Evolutionary conservation across 2,329 filamentous ascomycete species (phyloP).

Genomic region (Plenodomus lindquistii): DNA sequence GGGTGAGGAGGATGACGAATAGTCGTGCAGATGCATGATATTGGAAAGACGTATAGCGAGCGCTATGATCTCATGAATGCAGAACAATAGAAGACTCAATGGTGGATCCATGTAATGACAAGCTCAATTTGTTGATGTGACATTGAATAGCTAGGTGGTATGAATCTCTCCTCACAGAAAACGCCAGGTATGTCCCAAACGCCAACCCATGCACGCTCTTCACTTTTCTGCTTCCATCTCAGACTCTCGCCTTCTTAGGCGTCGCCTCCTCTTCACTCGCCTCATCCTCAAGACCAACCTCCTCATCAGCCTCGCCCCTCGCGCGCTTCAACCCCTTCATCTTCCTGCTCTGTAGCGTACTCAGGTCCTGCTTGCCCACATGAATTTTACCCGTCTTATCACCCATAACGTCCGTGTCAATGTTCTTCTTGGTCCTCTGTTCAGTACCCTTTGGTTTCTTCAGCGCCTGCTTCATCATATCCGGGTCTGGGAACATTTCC

Average conservation of each 20-base stretch:
- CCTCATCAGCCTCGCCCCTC: slow-evolving; percentile 51
- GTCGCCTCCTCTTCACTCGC: slow-evolving; percentile 27
- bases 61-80: too few species aligned
- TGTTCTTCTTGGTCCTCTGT: slow-evolving; percentile 92
- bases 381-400: slow-evolving; percentile 97
- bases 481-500: slow-evolving; percentile 74
- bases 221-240: slow-evolving; percentile 1
- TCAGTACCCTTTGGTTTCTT: slow-evolving; percentile 77
- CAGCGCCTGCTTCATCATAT: slow-evolving; percentile 85
- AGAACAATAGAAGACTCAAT: too few species aligned
- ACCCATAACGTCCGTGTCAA: slow-evolving; percentile 85
- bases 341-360: slow-evolving; percentile 89
- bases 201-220: slow-evolving; percentile 31
- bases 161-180: slow-evolving; percentile 22
- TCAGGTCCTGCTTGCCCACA: slow-evolving; percentile 85
- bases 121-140: too few species aligned
- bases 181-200: slow-evolving; percentile 29
- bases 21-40: slow-evolving; percentile 2
- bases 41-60: too few species aligned
- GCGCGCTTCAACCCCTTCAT: slow-evolving; percentile 97
- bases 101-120: too few species aligned
- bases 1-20: slow-evolving; percentile 60
- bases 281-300: slow-evolving; percentile 24
- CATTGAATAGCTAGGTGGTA: slow-evolving; percentile 25
- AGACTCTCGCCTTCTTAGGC: slow-evolving; percentile 33